Evolutionary conservation across 306 rosid genomes (phyloP).

Genomic region (Albizia julibrissin): DNA sequence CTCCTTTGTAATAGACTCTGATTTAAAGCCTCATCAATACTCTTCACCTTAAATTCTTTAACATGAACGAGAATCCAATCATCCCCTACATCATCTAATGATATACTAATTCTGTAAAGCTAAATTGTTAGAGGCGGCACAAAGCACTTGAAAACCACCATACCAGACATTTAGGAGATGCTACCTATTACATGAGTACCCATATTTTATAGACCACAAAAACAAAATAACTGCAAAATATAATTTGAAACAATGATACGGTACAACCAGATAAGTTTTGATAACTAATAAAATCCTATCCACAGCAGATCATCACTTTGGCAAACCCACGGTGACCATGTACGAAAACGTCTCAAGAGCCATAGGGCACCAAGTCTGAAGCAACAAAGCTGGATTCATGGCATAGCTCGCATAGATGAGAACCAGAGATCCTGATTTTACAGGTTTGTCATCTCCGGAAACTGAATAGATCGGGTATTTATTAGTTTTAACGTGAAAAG

Average conservation of each 20-base stretch:
- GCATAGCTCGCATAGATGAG: neutral
- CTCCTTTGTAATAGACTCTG: neutral
- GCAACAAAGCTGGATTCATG: slow-evolving; percentile 33
- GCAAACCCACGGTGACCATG: neutral
- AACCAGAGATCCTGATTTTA: slow-evolving; percentile 34
- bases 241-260: slow-evolving; percentile 17
- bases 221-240: slow-evolving; percentile 8
- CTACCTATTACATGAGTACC: slow-evolving; percentile 13
- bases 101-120: neutral
- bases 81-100: neutral
- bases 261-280: slow-evolving; percentile 31
- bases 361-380: slow-evolving; percentile 23
- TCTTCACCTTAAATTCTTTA: neutral
- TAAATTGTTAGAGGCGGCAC: neutral
- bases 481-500: neutral
- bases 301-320: slow-evolving; percentile 26
- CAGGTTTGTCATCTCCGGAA: slow-evolving; percentile 38
- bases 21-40: neutral
- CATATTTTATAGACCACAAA: slow-evolving; percentile 2
- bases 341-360: slow-evolving; percentile 12
- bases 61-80: neutral
- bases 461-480: slow-evolving; percentile 31
- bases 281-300: slow-evolving; percentile 20
- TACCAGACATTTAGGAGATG: neutral
- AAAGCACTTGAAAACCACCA: neutral